Evolutionary conservation across 768 basidiomycete genomes (phyloP).

Genomic region (Amanita muscaria): DNA sequence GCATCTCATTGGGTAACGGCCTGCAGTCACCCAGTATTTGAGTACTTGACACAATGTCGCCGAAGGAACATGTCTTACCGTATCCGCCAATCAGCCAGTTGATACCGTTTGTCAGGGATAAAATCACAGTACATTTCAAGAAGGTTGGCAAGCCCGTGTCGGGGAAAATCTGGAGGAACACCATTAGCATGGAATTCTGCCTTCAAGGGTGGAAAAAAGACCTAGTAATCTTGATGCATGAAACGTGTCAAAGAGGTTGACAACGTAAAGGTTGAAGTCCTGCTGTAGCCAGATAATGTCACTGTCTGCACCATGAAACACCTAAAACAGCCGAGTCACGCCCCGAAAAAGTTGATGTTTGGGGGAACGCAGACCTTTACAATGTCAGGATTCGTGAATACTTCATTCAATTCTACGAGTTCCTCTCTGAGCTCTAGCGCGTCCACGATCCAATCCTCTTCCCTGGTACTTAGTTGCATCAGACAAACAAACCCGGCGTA

Average conservation of each 20-base stretch:
- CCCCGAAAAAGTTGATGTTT: neutral
- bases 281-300: constrained; percentile 97
- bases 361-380: constrained; percentile 54
- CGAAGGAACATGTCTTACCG: constrained; percentile 35
- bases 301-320: constrained; percentile 90
- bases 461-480: constrained; percentile 84
- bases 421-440: constrained; percentile 66
- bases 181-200: neutral
- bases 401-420: constrained; percentile 66
- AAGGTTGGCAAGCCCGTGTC: constrained; percentile 76
- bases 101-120: constrained; percentile 89
- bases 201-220: constrained; percentile 17
- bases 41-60: neutral
- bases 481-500: constrained; percentile 86
- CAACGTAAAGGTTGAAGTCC: constrained; percentile 88
- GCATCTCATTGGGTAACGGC: constrained; percentile 84
- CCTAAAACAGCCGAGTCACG: constrained; percentile 30
- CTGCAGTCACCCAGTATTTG: constrained; percentile 21
- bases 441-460: constrained; percentile 85
- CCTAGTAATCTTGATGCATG: constrained; percentile 86
- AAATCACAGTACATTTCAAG: constrained; percentile 88
- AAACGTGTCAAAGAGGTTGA: constrained; percentile 95
- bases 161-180: constrained; percentile 54
- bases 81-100: constrained; percentile 96
- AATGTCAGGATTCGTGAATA: constrained; percentile 77